phyloP scores from a whole-genome alignment of 352 stramenopile genomes.

The Pythium plurisporium region DNA sequence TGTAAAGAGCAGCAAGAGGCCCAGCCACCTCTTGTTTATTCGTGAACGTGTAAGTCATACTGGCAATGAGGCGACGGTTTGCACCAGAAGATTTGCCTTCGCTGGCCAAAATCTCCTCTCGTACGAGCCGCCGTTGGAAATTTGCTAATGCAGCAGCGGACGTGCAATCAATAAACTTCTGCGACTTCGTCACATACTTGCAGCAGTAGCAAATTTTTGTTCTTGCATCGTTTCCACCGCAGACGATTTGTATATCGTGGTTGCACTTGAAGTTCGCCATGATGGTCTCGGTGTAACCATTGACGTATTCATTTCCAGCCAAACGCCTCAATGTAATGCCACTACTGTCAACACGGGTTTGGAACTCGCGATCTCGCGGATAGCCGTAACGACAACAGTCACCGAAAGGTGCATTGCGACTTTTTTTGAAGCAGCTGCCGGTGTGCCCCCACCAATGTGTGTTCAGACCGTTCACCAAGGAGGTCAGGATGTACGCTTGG shows the following conservation, averaged over 20 bases:
- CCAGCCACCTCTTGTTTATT: neutral
- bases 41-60: neutral
- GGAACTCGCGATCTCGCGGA: conserved; percentile 2
- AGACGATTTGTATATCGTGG: conserved; percentile 13
- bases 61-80: neutral
- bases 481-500: neutral
- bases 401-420: neutral
- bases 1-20: neutral
- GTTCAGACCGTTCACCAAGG: conserved; percentile 5
- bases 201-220: conserved; percentile 19
- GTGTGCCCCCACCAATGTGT: conserved; percentile 14
- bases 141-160: conserved; percentile 12
- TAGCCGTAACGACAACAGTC: conserved; percentile 8
- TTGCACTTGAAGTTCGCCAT: conserved; percentile 17
- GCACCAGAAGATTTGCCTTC: too few species aligned
- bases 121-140: conserved; percentile 5
- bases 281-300: conserved; percentile 2
- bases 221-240: conserved; percentile 10
- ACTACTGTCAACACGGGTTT: too few species aligned
- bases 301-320: conserved; percentile 15
- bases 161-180: conserved; percentile 5
- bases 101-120: neutral
- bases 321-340: neutral
- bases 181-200: conserved; percentile 22
- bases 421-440: conserved; percentile 19